phyloP scores from a whole-genome alignment of 257 asterid species.

The Fraxinus pennsylvanica region DNA sequence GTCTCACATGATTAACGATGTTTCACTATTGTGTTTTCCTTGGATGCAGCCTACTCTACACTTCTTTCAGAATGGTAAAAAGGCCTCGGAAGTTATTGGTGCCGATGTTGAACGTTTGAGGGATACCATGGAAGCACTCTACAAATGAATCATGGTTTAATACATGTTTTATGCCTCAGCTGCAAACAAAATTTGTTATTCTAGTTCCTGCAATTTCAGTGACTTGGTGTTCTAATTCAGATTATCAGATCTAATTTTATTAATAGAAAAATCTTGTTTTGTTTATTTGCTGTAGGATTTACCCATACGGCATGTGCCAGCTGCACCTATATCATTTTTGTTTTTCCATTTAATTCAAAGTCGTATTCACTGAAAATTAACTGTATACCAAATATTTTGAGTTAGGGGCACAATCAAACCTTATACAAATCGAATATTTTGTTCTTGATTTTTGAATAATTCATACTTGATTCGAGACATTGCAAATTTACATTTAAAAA shows the following conservation, averaged over 20 bases:
- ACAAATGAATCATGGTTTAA: conserved; percentile 44
- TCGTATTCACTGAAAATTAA: no score
- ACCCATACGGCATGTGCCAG: no score
- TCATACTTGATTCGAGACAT: no score
- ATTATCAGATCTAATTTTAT: not conserved
- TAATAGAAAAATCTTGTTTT: not conserved
- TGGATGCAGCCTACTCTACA: conserved; percentile 87
- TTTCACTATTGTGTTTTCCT: not conserved
- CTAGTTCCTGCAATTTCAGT: not conserved
- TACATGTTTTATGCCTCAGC: not conserved
- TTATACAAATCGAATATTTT: no score
- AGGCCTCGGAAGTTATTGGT: conserved; percentile 70
- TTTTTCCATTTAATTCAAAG: no score
- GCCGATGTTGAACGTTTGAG: conserved; percentile 75
- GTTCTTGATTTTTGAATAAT: no score
- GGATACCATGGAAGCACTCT: conserved; percentile 75
- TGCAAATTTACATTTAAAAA: no score
- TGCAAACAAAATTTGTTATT: not conserved
- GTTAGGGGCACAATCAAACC: no score
- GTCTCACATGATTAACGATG: not conserved
- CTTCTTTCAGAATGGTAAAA: conserved; percentile 84
- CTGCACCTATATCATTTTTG: no score
- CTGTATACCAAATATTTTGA: no score
- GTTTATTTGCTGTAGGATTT: not conserved
- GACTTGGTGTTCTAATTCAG: not conserved